phyloP scores from a whole-genome alignment of 2,329 filamentous ascomycete species.

The Periconia digitata region DNA sequence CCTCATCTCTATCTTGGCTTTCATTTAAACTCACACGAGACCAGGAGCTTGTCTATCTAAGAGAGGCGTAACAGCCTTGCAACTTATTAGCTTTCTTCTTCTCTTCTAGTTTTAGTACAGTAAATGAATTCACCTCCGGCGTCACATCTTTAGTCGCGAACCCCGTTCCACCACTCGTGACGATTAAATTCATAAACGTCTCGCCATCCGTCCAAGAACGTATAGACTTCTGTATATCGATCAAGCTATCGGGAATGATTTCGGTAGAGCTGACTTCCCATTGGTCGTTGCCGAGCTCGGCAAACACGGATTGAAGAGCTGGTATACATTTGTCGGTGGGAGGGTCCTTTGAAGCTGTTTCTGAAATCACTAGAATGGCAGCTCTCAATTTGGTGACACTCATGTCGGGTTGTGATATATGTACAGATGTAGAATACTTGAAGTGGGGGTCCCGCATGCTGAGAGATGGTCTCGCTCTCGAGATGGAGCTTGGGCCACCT shows the following conservation, averaged over 20 bases:
- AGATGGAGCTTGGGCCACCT: constrained; percentile 23
- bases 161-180: constrained; percentile 91
- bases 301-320: constrained; percentile 69
- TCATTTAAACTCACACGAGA: constrained; percentile 61
- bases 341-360: constrained; percentile 79
- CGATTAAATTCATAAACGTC: constrained; percentile 67
- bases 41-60: constrained; percentile 86
- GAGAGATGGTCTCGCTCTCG: background rate
- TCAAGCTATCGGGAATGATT: constrained; percentile 77
- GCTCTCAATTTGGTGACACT: constrained; percentile 59
- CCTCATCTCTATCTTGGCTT: background rate
- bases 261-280: constrained; percentile 71
- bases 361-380: constrained; percentile 84
- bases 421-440: constrained; percentile 11
- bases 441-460: constrained; percentile 22
- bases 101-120: too few relatives aligned
- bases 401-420: constrained; percentile 31
- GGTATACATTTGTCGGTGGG: constrained; percentile 74
- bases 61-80: constrained; percentile 73
- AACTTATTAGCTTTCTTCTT: constrained; percentile 14
- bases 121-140: constrained; percentile 69
- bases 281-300: constrained; percentile 63
- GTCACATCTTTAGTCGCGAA: constrained; percentile 85
- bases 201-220: constrained; percentile 71
- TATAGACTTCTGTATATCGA: constrained; percentile 74